phyloP scores from a whole-genome alignment of 148 eudicot genomes.

The Diospyros kaki region DNA sequence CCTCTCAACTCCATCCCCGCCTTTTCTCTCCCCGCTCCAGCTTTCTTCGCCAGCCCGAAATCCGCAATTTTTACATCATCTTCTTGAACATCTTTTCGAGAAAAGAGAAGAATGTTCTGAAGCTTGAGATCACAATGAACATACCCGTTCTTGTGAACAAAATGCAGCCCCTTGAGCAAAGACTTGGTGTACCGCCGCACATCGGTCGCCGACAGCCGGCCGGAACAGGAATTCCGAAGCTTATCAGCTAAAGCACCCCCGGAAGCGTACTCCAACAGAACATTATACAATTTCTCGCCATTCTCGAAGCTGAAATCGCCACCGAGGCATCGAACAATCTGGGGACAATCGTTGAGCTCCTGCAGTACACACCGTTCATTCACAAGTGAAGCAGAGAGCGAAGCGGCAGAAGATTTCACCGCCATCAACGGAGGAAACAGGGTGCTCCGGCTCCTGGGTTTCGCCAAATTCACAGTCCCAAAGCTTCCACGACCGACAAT shows the following conservation, averaged over 20 bases:
- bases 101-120: conserved; percentile 51
- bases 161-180: conserved; percentile 47
- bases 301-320: conserved; percentile 37
- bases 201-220: conserved; percentile 29
- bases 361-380: conserved; percentile 56
- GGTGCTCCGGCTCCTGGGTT: conserved; percentile 25
- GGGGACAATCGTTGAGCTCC: conserved; percentile 31
- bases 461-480: conserved; percentile 58
- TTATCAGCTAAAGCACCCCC: conserved; percentile 53
- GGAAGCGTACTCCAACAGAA: conserved; percentile 65
- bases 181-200: conserved; percentile 38
- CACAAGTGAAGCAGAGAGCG: conserved; percentile 34
- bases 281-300: conserved; percentile 47
- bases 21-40: conserved; percentile 13
- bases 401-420: conserved; percentile 51
- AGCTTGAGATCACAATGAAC: conserved; percentile 83
- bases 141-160: conserved; percentile 53
- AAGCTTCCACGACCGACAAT: conserved; percentile 77
- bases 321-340: conserved; percentile 51
- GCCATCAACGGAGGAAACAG: conserved; percentile 37
- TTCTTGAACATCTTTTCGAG: not conserved
- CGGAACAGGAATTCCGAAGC: conserved; percentile 17
- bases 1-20: conserved; percentile 52
- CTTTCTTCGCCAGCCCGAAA: conserved; percentile 69
- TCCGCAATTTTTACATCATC: conserved; percentile 56